Evolutionary conservation across 306 rosid species (phyloP).

Genomic region (Crotalaria pallida): DNA sequence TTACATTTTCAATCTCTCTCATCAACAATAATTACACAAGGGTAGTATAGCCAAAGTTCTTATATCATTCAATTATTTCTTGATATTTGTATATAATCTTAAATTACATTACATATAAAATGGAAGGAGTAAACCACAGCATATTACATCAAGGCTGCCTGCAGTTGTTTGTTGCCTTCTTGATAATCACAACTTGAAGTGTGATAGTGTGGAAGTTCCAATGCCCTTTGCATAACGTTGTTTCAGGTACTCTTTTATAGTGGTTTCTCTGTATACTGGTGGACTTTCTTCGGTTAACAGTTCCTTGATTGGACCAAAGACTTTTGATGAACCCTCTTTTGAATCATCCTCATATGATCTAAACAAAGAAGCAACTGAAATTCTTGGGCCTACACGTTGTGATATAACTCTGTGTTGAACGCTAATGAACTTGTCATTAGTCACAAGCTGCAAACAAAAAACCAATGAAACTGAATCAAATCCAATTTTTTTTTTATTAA

Average conservation of each 20-base stretch:
- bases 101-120: too few species aligned
- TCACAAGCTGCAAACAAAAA: slow-evolving; percentile 4
- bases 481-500: too few species aligned
- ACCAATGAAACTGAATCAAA: not conserved
- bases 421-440: slow-evolving; percentile 21
- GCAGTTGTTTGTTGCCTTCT: too few species aligned
- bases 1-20: too few species aligned
- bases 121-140: too few species aligned
- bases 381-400: slow-evolving; percentile 17
- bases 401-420: slow-evolving; percentile 21
- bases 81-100: too few species aligned
- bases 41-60: too few species aligned
- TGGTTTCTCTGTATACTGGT: slow-evolving; percentile 32
- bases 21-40: too few species aligned
- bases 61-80: too few species aligned
- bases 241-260: slow-evolving; percentile 17
- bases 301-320: slow-evolving; percentile 47
- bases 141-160: too few species aligned
- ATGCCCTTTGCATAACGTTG: slow-evolving; percentile 19
- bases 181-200: slow-evolving; percentile 37
- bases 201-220: slow-evolving; percentile 27
- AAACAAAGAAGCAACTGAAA: slow-evolving; percentile 22
- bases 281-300: slow-evolving; percentile 39
- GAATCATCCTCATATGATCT: not conserved
- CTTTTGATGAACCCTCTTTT: not conserved